Conservation (phyloP, 805 yeast species). For the Barnettozyma sucrosica region DNA sequence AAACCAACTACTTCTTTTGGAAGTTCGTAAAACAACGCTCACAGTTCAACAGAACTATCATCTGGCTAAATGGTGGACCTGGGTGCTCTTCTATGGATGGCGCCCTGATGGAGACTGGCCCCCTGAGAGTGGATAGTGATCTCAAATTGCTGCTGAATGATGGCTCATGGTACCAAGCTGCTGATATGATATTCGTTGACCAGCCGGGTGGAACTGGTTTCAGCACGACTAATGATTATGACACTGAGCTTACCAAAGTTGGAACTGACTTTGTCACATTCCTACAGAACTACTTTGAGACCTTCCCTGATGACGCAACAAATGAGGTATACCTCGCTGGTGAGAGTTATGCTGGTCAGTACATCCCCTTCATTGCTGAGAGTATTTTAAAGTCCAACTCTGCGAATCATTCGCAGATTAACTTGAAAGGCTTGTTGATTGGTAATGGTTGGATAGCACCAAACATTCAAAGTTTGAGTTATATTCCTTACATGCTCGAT, state of each 20-base stretch:
- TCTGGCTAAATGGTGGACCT: slow-evolving; percentile 98
- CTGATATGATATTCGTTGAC: slow-evolving; percentile 80
- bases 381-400: slow-evolving; percentile 47
- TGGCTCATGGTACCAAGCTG: slow-evolving; percentile 81
- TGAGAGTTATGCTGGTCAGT: slow-evolving; percentile 96
- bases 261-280: slow-evolving; percentile 60
- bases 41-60: slow-evolving; percentile 40
- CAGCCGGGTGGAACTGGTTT: slow-evolving; percentile 96
- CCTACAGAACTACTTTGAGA: slow-evolving; percentile 54
- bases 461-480: slow-evolving; percentile 72
- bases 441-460: slow-evolving; percentile 98
- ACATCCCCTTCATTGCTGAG: slow-evolving; percentile 80
- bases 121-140: slow-evolving; percentile 53
- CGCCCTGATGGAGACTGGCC: slow-evolving; percentile 88
- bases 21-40: slow-evolving; percentile 18
- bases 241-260: slow-evolving; percentile 49
- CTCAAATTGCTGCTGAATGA: slow-evolving; percentile 46
- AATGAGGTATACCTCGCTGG: slow-evolving; percentile 81
- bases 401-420: slow-evolving; percentile 21
- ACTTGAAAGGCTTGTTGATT: slow-evolving; percentile 63
- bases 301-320: slow-evolving; percentile 65
- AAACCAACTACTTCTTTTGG: slow-evolving; percentile 27
- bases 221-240: slow-evolving; percentile 54
- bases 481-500: slow-evolving; percentile 62
- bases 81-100: slow-evolving; percentile 99